These are phyloP conservation scores for Xylariales sp. DNA, from an alignment of 2,329 filamentous ascomycete genomes.

Conservation along the genomic window DNA sequence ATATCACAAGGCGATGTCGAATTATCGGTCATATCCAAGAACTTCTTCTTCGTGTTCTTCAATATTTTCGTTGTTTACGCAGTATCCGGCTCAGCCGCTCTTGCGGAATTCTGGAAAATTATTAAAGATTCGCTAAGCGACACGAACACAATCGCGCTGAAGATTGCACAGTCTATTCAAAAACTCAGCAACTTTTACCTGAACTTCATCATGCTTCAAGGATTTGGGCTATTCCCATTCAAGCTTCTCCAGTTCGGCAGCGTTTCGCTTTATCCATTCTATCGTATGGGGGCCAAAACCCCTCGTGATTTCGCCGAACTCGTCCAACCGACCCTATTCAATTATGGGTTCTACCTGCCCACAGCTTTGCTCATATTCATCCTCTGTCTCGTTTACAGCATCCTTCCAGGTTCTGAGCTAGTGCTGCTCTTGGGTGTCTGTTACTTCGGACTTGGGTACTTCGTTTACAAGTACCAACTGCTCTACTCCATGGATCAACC, in stretches of 20 bases:
- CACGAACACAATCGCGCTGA: constrained; percentile 79
- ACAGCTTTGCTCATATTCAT: constrained; percentile 94
- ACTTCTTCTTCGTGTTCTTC: constrained; percentile 99
- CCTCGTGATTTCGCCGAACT: constrained; percentile 90
- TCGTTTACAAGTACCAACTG: constrained; percentile 96
- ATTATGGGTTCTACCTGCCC: constrained; percentile 95
- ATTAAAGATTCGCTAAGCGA: constrained; percentile 81
- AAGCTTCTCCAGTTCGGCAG: constrained; percentile 90
- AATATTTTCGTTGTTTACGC: constrained; percentile 98
- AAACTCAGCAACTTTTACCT: constrained; percentile 85
- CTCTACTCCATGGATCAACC: constrained; percentile 98
- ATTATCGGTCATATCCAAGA: constrained; percentile 94
- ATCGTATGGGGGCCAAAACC: constrained; percentile 81
- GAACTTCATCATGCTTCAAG: constrained; percentile 93
- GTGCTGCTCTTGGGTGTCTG: constrained; percentile 84
- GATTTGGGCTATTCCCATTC: constrained; percentile 92
- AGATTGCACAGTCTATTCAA: constrained; percentile 80
- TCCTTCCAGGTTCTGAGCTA: constrained; percentile 81
- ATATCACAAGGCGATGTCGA: constrained; percentile 95
- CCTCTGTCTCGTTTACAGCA: constrained; percentile 93
- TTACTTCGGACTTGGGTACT: constrained; percentile 86
- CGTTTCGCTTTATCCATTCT: constrained; percentile 84
- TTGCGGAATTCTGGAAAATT: constrained; percentile 77
- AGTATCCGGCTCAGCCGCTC: constrained; percentile 77
- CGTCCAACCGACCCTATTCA: constrained; percentile 84